phyloP scores from a whole-genome alignment of 2,329 filamentous ascomycete species.

The Epichloe coenophiala region DNA sequence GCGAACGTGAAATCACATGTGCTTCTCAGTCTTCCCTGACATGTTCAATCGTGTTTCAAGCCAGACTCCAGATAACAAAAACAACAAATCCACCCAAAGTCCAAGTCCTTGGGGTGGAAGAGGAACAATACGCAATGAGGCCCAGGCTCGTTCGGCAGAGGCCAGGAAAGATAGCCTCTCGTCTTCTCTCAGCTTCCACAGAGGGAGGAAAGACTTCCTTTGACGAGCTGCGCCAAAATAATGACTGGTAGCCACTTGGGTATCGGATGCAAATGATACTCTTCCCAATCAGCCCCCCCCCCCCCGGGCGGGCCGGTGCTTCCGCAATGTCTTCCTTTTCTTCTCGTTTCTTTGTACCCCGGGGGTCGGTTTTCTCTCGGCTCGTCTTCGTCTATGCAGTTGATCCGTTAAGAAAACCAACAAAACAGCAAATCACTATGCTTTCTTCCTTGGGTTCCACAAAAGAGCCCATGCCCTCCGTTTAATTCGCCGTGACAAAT shows the following conservation, averaged over 20 bases:
- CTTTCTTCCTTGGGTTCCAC: not conserved
- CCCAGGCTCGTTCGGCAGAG: not conserved
- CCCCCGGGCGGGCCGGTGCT: not conserved
- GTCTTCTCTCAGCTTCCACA: not conserved
- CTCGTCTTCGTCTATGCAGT: not conserved
- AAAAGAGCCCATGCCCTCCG: not conserved
- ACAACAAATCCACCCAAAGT: not conserved
- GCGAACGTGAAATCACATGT: too few species aligned
- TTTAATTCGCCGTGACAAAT: conserved; percentile 1
- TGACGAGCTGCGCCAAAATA: not conserved
- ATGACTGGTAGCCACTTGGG: conserved; percentile 1
- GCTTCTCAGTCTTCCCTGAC: too few species aligned
- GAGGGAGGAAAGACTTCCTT: not conserved
- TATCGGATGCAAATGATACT: conserved; percentile 1
- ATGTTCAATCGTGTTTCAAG: too few species aligned
- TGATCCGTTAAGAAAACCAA: not conserved
- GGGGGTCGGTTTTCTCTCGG: too few species aligned
- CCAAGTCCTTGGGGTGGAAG: not conserved
- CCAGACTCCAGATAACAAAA: not conserved
- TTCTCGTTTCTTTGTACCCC: not conserved
- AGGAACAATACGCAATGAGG: not conserved
- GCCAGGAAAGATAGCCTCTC: not conserved
- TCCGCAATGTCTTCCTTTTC: not conserved
- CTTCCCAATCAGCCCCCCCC: not conserved
- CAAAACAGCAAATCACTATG: not conserved